Base-by-base conservation (phyloP, 2,329 filamentous ascomycete genomes). In the Trichoderma sp. region DNA sequence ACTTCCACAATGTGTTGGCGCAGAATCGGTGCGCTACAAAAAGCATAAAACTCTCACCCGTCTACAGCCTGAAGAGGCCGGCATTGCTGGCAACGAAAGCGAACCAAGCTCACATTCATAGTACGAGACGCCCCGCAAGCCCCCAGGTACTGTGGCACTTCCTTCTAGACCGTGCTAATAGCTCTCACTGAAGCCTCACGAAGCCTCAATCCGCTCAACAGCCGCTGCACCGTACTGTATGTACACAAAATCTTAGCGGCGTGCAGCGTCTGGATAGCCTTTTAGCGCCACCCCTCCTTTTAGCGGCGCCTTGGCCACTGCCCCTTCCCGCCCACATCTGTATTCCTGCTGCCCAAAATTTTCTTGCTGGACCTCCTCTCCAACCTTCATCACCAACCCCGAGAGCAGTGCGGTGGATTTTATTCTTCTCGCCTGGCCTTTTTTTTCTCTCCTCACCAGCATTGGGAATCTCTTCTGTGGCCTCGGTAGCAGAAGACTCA, bases 301-400 rank as follows among this genome's bases (percentile, higher is more conserved):
- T 56, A 65, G 55, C 64, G 29, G 37, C 35, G 52, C 68, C 70
- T 72, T 49, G 71, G 71, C 74, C 73, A 73, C 71, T 73, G 75
- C 77, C 75, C 75, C 75, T 74, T 74, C 77, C 74, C 73, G 61
- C 74, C 73, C 75, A 76, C 76, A 74, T 77, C 74, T 35, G 75
- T 73, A 72, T 77, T 76, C 74, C 78, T 76, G 75, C 77, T 77
- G 78, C 78, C 78, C 78, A 79, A 79, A 76, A 71, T 78, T 78
- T 76, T 79, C 77, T 75, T 80, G 76, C 74, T 71, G 73, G 70
- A 68, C 60, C 74, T 78, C 71, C 74, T 79, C 76, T 76, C 63
- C 75, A 79, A 79, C 74, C 77, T 76, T 80, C 77, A 79, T 76
- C 78, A 79, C 72, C 70, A 73, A 74, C 74, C 53, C 71, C 74